Conservation (phyloP, 2,329 filamentous ascomycete genomes). For the Fusarium subtropicale region DNA sequence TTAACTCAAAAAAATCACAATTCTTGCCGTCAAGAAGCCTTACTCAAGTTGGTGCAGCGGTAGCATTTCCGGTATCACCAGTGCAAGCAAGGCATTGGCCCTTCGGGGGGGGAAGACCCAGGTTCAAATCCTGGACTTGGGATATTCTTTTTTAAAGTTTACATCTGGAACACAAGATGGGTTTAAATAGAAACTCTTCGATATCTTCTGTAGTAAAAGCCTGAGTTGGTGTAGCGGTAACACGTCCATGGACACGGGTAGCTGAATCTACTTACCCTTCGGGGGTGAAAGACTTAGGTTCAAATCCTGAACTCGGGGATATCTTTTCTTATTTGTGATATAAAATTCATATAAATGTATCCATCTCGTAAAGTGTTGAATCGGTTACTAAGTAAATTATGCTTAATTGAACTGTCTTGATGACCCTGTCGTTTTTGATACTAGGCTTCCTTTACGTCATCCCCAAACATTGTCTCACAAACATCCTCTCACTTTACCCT, state of each 20-base stretch:
- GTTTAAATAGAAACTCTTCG: too few relatives aligned
- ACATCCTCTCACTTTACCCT: not conserved
- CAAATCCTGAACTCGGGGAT: not conserved
- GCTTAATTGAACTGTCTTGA: not conserved
- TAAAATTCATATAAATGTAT: not conserved
- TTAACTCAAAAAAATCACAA: too few relatives aligned
- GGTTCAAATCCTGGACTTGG: not conserved
- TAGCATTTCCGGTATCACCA: not conserved
- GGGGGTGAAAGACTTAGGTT: not conserved
- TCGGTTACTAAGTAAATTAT: not conserved
- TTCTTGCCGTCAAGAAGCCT: not conserved
- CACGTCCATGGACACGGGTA: too few relatives aligned
- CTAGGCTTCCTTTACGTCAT: constrained; percentile 24
- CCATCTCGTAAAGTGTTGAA: not conserved
- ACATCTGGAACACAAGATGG: too few relatives aligned
- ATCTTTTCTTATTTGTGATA: not conserved
- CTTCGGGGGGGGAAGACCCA: not conserved
- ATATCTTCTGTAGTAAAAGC: too few relatives aligned
- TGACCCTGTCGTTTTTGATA: not conserved
- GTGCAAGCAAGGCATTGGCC: too few relatives aligned
- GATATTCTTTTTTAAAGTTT: not conserved
- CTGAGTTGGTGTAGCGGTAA: not conserved
- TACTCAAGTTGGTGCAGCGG: not conserved
- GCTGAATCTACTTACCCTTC: not conserved
- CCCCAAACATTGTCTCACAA: not conserved